phyloP scores from a whole-genome alignment of 2,329 filamentous ascomycete genomes.

The Aspergillus fumigatiaffinis region DNA sequence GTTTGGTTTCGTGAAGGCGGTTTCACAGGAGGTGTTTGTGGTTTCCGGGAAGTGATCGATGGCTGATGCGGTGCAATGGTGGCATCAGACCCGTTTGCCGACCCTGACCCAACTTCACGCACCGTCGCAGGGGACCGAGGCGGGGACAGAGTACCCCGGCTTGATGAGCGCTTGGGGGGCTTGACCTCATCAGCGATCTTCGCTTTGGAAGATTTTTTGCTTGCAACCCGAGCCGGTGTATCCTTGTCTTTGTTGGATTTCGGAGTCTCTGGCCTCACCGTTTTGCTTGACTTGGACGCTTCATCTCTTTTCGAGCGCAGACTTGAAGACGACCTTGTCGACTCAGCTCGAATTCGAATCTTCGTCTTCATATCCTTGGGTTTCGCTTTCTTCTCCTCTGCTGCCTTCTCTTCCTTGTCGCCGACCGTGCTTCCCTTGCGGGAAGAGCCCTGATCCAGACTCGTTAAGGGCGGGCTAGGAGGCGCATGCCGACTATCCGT shows the following conservation, averaged over 20 bases:
- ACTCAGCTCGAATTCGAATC: slow-evolving; percentile 35
- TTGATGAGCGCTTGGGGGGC: slow-evolving; percentile 30
- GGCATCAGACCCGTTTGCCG: slow-evolving; percentile 42
- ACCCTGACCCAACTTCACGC: slow-evolving; percentile 32
- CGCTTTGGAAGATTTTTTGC: slow-evolving; percentile 33
- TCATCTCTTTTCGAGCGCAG: slow-evolving; percentile 38
- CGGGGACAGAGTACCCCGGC: slow-evolving; percentile 29
- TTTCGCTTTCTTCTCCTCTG: slow-evolving; percentile 35
- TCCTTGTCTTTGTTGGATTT: slow-evolving; percentile 38
- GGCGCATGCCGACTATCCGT: slow-evolving; percentile 36
- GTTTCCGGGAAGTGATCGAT: slow-evolving; percentile 26
- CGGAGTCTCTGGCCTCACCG: slow-evolving; percentile 34
- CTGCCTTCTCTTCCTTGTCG: slow-evolving; percentile 27
- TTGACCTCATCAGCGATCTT: slow-evolving; percentile 30
- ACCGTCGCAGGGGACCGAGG: slow-evolving; percentile 34
- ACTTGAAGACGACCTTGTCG: slow-evolving; percentile 41
- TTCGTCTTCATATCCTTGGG: slow-evolving; percentile 32
- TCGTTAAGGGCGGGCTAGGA: slow-evolving; percentile 47
- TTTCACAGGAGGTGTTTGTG: slow-evolving; percentile 27
- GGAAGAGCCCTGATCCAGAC: slow-evolving; percentile 38
- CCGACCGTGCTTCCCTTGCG: slow-evolving; percentile 34
- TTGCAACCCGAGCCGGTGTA: slow-evolving; percentile 31
- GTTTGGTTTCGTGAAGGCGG: slow-evolving; percentile 34
- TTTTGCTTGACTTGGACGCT: slow-evolving; percentile 33
- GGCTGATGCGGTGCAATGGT: slow-evolving; percentile 45